Conservation (phyloP, 2,329 filamentous ascomycete genomes). For the Coniella vitis region DNA sequence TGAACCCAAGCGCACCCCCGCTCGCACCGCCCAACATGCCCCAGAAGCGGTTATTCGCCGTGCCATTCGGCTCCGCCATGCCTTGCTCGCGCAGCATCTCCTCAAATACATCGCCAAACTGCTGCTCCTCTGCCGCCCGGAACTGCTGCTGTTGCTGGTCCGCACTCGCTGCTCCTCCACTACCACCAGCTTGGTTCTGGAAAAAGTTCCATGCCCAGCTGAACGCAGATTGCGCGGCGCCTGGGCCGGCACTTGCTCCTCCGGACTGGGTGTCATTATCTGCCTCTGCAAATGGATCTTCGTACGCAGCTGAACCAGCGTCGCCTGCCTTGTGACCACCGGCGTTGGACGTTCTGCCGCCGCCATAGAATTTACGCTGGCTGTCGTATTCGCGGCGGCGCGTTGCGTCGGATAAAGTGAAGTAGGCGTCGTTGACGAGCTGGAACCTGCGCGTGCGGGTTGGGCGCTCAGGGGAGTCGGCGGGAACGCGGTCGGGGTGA, state of each 20-base stretch:
- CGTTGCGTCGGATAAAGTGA: constrained; percentile 64
- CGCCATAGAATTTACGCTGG: constrained; percentile 55
- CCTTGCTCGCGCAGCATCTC: constrained; percentile 85
- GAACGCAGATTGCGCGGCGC: constrained; percentile 46
- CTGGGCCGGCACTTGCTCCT: too few relatives aligned
- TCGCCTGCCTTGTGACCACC: too few relatives aligned
- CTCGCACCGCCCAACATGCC: constrained; percentile 75
- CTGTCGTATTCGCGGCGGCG: constrained; percentile 81
- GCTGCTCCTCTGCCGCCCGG: constrained; percentile 60
- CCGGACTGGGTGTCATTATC: constrained; percentile 28
- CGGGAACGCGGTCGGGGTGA: constrained; percentile 84
- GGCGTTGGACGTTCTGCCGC: constrained; percentile 30
- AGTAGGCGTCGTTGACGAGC: constrained; percentile 39
- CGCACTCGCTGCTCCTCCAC: constrained; percentile 16
- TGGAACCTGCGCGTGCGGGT: constrained; percentile 61
- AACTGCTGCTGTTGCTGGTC: constrained; percentile 28
- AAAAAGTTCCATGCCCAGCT: constrained; percentile 72
- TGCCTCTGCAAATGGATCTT: constrained; percentile 41
- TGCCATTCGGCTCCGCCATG: constrained; percentile 63
- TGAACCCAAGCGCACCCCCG: constrained; percentile 88
- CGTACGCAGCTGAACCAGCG: constrained; percentile 25
- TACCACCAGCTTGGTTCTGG: constrained; percentile 27
- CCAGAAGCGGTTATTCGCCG: constrained; percentile 74
- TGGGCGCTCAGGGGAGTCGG: constrained; percentile 74
- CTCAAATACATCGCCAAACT: constrained; percentile 85